These are phyloP conservation scores for Coniosporium apollinis DNA, from an alignment of 495 filamentous ascomycete genomes.

Conservation along the genomic window DNA sequence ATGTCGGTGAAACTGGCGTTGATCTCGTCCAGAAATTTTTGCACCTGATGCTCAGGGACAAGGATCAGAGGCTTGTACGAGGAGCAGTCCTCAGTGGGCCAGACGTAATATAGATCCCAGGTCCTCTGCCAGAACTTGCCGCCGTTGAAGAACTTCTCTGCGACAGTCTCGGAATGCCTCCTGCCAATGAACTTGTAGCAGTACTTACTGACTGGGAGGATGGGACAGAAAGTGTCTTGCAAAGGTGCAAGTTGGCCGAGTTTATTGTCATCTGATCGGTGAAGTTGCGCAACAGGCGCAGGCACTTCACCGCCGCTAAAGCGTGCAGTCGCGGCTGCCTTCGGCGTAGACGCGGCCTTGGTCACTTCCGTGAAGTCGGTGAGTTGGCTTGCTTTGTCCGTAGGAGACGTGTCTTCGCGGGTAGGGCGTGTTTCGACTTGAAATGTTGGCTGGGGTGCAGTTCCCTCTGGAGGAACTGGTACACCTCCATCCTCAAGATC, in stretches of 20 bases:
- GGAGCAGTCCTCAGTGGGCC: conserved; percentile 1
- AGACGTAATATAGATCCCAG: conserved; percentile 31
- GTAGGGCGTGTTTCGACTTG: no score
- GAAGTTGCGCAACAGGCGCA: no score
- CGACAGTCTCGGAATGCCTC: conserved; percentile 28
- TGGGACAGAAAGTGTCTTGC: conserved; percentile 36
- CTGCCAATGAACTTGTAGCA: conserved; percentile 40
- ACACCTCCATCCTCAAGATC: no score
- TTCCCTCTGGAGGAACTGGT: no score
- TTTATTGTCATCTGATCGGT: no score
- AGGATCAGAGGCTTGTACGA: conserved; percentile 39
- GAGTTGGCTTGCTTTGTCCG: no score
- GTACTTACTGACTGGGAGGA: conserved; percentile 39
- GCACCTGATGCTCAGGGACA: conserved; percentile 44
- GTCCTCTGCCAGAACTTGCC: conserved; percentile 37
- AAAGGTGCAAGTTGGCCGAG: conserved; percentile 7
- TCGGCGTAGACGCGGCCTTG: no score
- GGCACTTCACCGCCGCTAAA: no score
- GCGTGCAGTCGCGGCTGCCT: no score
- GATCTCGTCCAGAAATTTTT: conserved; percentile 39
- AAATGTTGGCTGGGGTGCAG: no score
- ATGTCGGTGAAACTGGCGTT: conserved; percentile 32
- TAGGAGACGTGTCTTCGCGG: no score
- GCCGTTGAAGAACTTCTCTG: conserved; percentile 38
- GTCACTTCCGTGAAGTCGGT: no score